Percentiles rank a stretch among this genome's conserved stretches.
These are phyloP conservation scores for Spizellomyces sp. DNA, from an alignment of 192 early-diverging fungal genomes.

Conservation along the genomic window DNA sequence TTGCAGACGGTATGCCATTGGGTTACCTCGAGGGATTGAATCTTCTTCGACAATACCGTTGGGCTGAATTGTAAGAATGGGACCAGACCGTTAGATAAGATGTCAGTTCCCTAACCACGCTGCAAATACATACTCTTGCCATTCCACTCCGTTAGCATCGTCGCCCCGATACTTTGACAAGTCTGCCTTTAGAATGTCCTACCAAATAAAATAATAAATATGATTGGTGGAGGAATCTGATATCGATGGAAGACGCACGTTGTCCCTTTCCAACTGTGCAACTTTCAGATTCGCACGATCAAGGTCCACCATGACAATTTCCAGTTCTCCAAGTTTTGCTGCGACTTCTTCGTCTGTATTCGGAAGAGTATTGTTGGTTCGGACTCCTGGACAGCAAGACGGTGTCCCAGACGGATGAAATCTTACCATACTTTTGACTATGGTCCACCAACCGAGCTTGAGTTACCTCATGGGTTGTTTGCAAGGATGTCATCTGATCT, in stretches of 20 bases:
- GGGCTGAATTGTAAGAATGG: conserved; percentile 13
- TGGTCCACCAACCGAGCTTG: conserved; percentile 70
- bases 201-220: not conserved
- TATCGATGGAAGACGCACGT: conserved; percentile 48
- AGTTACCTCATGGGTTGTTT: conserved; percentile 70
- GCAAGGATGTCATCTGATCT: conserved; percentile 67
- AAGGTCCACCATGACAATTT: conserved; percentile 83
- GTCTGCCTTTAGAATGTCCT: conserved; percentile 26
- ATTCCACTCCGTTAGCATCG: conserved; percentile 12
- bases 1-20: not conserved
- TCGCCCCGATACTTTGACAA: conserved; percentile 22
- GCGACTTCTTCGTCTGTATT: conserved; percentile 71
- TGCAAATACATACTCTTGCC: conserved; percentile 29
- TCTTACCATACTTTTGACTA: conserved; percentile 59
- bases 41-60: conserved; percentile 6
- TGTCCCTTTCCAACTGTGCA: conserved; percentile 69
- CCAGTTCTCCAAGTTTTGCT: conserved; percentile 81
- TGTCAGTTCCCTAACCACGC: not conserved
- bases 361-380: not conserved
- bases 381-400: not conserved
- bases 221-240: not conserved
- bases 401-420: not conserved
- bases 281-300: conserved; percentile 77
- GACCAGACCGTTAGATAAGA: not conserved
- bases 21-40: conserved; percentile 8